Evolutionary conservation across 345 rosid species (phyloP).

Genomic region (Passiflora organensis): DNA sequence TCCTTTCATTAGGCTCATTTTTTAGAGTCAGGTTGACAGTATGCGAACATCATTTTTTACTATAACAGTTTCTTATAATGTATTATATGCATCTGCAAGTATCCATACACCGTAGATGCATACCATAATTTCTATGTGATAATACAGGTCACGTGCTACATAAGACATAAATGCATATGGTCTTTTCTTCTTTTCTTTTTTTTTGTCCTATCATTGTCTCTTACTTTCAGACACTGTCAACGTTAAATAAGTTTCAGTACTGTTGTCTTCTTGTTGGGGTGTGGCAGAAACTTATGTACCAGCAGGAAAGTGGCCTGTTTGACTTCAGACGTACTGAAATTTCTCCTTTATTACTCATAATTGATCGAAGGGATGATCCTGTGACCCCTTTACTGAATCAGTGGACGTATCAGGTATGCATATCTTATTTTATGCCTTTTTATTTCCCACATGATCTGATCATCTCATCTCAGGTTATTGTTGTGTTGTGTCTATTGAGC

Average conservation of each 20-base stretch:
- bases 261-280: slow-evolving; percentile 11
- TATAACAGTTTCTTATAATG: no score
- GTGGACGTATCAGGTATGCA: slow-evolving; percentile 92
- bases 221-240: no score
- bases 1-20: neutral
- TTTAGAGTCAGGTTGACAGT: slow-evolving; percentile 2
- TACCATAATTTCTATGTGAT: no score
- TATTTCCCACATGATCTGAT: slow-evolving; percentile 12
- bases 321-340: slow-evolving; percentile 92
- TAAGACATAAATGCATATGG: no score
- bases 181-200: no score
- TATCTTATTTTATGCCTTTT: slow-evolving; percentile 12
- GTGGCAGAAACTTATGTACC: slow-evolving; percentile 91
- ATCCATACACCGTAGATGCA: no score
- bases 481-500: slow-evolving; percentile 12
- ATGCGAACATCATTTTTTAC: neutral
- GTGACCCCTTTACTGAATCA: slow-evolving; percentile 92
- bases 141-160: no score
- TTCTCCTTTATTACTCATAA: slow-evolving; percentile 70
- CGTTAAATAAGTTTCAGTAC: no score
- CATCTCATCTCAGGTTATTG: neutral
- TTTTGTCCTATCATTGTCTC: no score
- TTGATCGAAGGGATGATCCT: slow-evolving; percentile 97
- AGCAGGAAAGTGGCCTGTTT: slow-evolving; percentile 93
- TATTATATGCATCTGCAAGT: no score